Percentiles rank a stretch among this genome's conserved stretches.
phyloP scores from a whole-genome alignment of 2,329 filamentous ascomycete genomes.

The Curvularia lunata region DNA sequence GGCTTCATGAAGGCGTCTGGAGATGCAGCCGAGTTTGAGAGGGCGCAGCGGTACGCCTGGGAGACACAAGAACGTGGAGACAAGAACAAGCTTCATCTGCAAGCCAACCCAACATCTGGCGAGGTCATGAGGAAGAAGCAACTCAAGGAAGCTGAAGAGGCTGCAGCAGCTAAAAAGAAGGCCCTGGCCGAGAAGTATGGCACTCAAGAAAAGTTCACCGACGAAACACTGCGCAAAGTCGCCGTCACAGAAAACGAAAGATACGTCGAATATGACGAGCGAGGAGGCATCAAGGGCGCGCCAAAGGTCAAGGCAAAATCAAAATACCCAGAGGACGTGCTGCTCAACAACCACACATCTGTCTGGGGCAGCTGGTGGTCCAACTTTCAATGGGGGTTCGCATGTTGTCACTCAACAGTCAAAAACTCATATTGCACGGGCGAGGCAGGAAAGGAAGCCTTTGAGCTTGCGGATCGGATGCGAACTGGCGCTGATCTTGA shows the following conservation, averaged over 20 bases:
- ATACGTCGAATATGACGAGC: conserved; percentile 94
- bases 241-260: conserved; percentile 80
- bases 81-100: conserved; percentile 82
- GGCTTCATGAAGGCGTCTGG: conserved; percentile 88
- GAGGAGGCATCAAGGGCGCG: conserved; percentile 86
- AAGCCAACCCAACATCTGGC: conserved; percentile 94
- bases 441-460: conserved; percentile 81
- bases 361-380: conserved; percentile 99
- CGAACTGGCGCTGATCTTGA: conserved; percentile 56
- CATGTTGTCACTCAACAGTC: conserved; percentile 89
- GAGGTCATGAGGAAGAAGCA: conserved; percentile 84
- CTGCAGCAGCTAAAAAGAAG: conserved; percentile 71
- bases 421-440: conserved; percentile 99
- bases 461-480: conserved; percentile 74
- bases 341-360: conserved; percentile 87
- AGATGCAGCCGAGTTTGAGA: conserved; percentile 91
- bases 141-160: conserved; percentile 72
- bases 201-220: conserved; percentile 65
- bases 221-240: conserved; percentile 68
- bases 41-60: conserved; percentile 90
- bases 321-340: conserved; percentile 88
- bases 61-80: conserved; percentile 86
- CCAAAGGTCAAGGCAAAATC: conserved; percentile 78
- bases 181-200: conserved; percentile 84
- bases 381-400: conserved; percentile 93